These are phyloP conservation scores for Austroboletus olivaceoglutinosus DNA, from an alignment of 1,284 basidiomycete genomes.

Conservation along the genomic window DNA sequence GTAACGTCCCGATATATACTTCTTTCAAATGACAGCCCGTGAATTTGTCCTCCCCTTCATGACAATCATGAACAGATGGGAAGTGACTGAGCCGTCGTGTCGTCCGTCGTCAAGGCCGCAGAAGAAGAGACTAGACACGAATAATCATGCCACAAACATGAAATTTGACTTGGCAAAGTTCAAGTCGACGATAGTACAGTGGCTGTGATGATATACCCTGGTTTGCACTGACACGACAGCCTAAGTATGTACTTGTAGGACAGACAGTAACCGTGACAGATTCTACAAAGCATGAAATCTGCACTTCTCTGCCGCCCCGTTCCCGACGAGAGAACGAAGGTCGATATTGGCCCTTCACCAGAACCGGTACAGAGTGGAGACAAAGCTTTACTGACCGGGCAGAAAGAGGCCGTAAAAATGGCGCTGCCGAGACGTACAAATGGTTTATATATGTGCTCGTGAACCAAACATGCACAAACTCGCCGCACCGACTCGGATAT, in stretches of 20 bases:
- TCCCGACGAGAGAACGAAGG: conserved; percentile 40
- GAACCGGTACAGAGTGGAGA: conserved; percentile 67
- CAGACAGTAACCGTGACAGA: conserved; percentile 36
- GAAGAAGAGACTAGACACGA: neutral
- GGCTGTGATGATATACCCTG: too few species aligned
- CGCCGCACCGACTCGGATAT: too few species aligned
- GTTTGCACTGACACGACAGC: too few species aligned
- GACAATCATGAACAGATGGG: conserved; percentile 39
- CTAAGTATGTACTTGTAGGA: conserved; percentile 24
- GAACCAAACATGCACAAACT: conserved; percentile 32
- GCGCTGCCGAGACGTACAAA: neutral
- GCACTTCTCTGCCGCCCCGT: conserved; percentile 47
- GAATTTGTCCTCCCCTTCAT: conserved; percentile 68
- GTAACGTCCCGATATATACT: conserved; percentile 70
- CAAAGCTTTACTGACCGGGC: conserved; percentile 59
- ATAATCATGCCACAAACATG: neutral
- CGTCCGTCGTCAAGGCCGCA: conserved; percentile 55
- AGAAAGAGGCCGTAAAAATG: conserved; percentile 55
- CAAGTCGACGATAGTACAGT: neutral
- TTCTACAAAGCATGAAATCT: conserved; percentile 20
- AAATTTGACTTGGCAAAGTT: too few species aligned
- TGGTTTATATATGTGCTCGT: conserved; percentile 22
- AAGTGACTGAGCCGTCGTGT: conserved; percentile 45
- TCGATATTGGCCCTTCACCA: conserved; percentile 65
- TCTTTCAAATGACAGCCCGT: conserved; percentile 63